phyloP scores from a whole-genome alignment of 352 stramenopile genomes.

The Blastocystis sp. region DNA sequence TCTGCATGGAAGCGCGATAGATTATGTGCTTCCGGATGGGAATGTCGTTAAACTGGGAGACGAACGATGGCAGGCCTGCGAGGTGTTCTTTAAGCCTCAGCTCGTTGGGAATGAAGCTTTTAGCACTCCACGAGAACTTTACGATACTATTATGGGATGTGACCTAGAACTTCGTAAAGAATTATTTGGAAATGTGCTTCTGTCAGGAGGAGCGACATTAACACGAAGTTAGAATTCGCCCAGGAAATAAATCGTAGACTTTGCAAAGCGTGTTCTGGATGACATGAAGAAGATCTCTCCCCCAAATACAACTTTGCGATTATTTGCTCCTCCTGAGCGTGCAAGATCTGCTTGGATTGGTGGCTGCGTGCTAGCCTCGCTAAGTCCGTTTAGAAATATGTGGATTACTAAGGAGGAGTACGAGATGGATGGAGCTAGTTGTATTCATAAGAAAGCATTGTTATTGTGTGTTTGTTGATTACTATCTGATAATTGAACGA shows the following conservation, averaged over 20 bases:
- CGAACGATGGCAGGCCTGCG: constrained; percentile 84
- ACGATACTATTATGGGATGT: constrained; percentile 82
- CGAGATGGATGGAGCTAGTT: constrained; percentile 75
- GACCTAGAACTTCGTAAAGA: constrained; percentile 85
- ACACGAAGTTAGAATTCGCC: constrained; percentile 77
- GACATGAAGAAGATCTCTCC: constrained; percentile 77
- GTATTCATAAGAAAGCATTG: constrained; percentile 75
- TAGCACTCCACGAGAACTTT: constrained; percentile 80
- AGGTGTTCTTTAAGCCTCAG: constrained; percentile 89
- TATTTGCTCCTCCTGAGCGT: constrained; percentile 75
- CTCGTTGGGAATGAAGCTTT: constrained; percentile 81
- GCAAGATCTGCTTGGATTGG: constrained; percentile 79
- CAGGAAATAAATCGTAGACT: constrained; percentile 64
- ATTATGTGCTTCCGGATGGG: constrained; percentile 89
- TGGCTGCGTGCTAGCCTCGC: constrained; percentile 76
- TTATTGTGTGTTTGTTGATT: constrained; percentile 11
- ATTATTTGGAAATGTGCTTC: constrained; percentile 89
- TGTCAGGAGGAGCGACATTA: constrained; percentile 90
- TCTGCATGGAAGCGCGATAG: neutral
- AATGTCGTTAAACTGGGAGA: constrained; percentile 92
- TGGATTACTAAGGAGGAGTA: constrained; percentile 82
- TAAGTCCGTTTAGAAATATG: constrained; percentile 82
- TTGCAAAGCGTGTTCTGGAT: constrained; percentile 75
- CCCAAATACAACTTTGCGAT: constrained; percentile 79
- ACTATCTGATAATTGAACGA: no score